Conservation (phyloP, 2,329 filamentous ascomycete genomes). For the Aspergillus thermomutatus region DNA sequence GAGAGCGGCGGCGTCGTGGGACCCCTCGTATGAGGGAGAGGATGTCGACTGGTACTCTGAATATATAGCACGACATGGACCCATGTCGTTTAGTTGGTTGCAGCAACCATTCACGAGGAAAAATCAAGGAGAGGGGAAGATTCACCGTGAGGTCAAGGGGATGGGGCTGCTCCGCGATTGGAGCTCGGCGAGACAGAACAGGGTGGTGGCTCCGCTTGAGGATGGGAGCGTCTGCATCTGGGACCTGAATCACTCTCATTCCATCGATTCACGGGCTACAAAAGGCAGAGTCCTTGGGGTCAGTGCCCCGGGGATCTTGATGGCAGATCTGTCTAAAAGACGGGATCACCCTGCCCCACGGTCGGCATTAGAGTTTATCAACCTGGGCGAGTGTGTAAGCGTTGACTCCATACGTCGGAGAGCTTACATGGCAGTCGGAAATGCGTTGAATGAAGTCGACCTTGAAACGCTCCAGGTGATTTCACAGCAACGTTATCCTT, state of each 20-base stretch:
- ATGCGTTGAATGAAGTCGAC: conserved; percentile 76
- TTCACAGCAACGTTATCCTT: conserved; percentile 70
- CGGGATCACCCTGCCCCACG: conserved; percentile 25
- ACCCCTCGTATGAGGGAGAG: conserved; percentile 71
- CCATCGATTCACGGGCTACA: conserved; percentile 33
- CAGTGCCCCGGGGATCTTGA: conserved; percentile 66
- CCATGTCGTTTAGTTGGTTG: conserved; percentile 73
- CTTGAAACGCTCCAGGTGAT: conserved; percentile 68
- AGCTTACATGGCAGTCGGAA: conserved; percentile 78
- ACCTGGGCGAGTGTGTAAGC: conserved; percentile 75
- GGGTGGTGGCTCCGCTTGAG: conserved; percentile 74
- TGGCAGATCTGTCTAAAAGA: conserved; percentile 66
- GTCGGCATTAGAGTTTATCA: conserved; percentile 36
- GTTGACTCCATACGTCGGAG: conserved; percentile 65
- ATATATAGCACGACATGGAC: conserved; percentile 77
- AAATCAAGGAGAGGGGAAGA: conserved; percentile 35
- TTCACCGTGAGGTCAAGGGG: conserved; percentile 65
- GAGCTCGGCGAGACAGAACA: conserved; percentile 50
- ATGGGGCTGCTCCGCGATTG: conserved; percentile 63
- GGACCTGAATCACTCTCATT: conserved; percentile 59
- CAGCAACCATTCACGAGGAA: conserved; percentile 52
- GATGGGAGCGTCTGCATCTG: conserved; percentile 86
- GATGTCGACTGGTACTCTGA: conserved; percentile 81
- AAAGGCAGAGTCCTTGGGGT: conserved; percentile 59
- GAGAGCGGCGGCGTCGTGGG: conserved; percentile 65